phyloP scores from a whole-genome alignment of 805 yeast genomes.

The Zygosaccharomyces bailii region DNA sequence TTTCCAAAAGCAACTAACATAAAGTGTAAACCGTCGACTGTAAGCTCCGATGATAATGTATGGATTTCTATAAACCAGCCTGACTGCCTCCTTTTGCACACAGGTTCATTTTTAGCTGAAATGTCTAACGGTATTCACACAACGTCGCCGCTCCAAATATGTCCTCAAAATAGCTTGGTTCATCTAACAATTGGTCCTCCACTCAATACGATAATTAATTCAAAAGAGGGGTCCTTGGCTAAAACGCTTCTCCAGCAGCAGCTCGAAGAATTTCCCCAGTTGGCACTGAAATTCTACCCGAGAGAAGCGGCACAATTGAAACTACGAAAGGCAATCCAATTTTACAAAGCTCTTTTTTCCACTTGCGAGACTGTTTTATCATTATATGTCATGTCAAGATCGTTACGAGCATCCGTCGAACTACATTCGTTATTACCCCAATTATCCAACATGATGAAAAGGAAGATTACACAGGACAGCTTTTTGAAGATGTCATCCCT shows the following conservation, averaged over 20 bases:
- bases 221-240: slow-evolving; percentile 14
- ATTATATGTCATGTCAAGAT: slow-evolving; percentile 25
- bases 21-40: slow-evolving; percentile 25
- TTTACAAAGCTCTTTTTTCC: slow-evolving; percentile 26
- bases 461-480: slow-evolving; percentile 25
- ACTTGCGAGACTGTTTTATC: slow-evolving; percentile 31
- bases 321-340: slow-evolving; percentile 19
- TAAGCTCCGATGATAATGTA: slow-evolving; percentile 24
- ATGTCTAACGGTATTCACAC: slow-evolving; percentile 25
- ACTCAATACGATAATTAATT: slow-evolving; percentile 11
- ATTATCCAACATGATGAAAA: slow-evolving; percentile 29
- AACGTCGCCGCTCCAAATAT: slow-evolving; percentile 25
- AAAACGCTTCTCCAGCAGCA: slow-evolving; percentile 21
- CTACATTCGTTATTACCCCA: slow-evolving; percentile 28
- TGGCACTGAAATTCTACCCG: slow-evolving; percentile 24
- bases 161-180: slow-evolving; percentile 18
- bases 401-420: slow-evolving; percentile 20
- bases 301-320: slow-evolving; percentile 17
- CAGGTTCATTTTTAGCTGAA: slow-evolving; percentile 24
- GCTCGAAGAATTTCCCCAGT: slow-evolving; percentile 26
- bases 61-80: slow-evolving; percentile 29
- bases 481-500: slow-evolving; percentile 28
- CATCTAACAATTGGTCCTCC: slow-evolving; percentile 27
- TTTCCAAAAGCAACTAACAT: slow-evolving; percentile 29
- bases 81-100: slow-evolving; percentile 31